Percentiles rank a stretch among this genome's conserved stretches.
These are phyloP conservation scores for Aaosphaeria pasadenensis DNA, from an alignment of 2,329 filamentous ascomycete genomes.

Conservation along the genomic window DNA sequence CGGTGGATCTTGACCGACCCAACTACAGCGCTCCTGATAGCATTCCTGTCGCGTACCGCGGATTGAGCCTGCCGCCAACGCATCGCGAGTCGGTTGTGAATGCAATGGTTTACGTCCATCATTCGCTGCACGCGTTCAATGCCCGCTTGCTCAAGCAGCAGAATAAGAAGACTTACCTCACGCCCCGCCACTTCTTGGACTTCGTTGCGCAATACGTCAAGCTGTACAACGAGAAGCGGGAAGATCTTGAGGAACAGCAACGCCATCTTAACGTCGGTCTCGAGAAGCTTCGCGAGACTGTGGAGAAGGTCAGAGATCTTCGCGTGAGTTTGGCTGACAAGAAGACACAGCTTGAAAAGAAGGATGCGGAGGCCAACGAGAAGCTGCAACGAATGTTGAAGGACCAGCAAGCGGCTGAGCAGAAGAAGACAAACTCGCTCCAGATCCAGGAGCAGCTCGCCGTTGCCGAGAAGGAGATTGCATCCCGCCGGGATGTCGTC, in stretches of 20 bases:
- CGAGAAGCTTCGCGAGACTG: slow-evolving; percentile 93
- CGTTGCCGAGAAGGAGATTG: slow-evolving; percentile 85
- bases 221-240: slow-evolving; percentile 96
- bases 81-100: slow-evolving; percentile 94
- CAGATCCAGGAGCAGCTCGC: slow-evolving; percentile 86
- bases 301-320: slow-evolving; percentile 93
- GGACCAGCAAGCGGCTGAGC: slow-evolving; percentile 91
- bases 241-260: slow-evolving; percentile 97
- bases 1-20: slow-evolving; percentile 88
- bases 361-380: slow-evolving; percentile 93
- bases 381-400: slow-evolving; percentile 97
- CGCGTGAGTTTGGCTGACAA: slow-evolving; percentile 89
- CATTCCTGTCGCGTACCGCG: slow-evolving; percentile 88
- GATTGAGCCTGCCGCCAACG: slow-evolving; percentile 77
- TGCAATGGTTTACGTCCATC: slow-evolving; percentile 98
- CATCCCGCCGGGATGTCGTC: slow-evolving; percentile 77
- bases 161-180: slow-evolving; percentile 87
- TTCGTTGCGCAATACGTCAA: slow-evolving; percentile 98
- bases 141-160: slow-evolving; percentile 85
- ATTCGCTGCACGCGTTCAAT: slow-evolving; percentile 90
- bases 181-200: slow-evolving; percentile 93
- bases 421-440: slow-evolving; percentile 81
- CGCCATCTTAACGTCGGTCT: slow-evolving; percentile 97
- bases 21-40: slow-evolving; percentile 85
- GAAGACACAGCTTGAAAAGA: slow-evolving; percentile 87